These are phyloP conservation scores for Paecilomyces dactylethromorphus DNA, from an alignment of 2,329 filamentous ascomycete species.

Conservation along the genomic window DNA sequence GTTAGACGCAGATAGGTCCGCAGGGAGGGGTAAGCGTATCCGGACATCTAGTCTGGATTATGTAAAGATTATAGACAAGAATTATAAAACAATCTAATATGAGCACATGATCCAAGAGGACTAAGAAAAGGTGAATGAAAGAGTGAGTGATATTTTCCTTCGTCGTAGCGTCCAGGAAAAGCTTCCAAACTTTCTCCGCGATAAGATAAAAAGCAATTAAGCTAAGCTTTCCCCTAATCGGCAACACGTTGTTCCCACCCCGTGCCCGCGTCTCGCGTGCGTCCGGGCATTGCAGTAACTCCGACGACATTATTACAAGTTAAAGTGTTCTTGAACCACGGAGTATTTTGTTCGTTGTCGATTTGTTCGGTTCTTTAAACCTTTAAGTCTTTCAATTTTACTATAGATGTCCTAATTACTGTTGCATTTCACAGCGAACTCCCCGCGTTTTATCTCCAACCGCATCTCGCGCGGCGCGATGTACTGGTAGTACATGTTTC, in stretches of 20 bases:
- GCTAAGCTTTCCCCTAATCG: background rate
- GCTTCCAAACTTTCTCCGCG: background rate
- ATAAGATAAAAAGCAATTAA: background rate
- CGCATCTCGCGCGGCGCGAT: background rate
- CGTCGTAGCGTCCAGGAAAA: background rate
- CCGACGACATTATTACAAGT: background rate
- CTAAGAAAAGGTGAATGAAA: no score
- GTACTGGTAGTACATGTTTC: background rate
- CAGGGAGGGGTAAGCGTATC: conserved; percentile 4
- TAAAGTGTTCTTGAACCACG: background rate
- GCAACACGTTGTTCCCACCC: background rate
- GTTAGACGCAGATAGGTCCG: conserved; percentile 10
- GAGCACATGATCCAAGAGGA: no score
- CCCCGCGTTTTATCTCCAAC: background rate
- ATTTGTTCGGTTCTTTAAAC: background rate
- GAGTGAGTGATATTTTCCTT: no score
- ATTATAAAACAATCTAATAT: background rate
- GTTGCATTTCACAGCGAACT: background rate
- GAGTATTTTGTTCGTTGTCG: background rate
- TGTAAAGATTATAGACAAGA: background rate
- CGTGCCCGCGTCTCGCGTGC: background rate
- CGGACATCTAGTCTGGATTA: conserved; percentile 3
- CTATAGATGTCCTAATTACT: background rate
- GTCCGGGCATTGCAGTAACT: background rate
- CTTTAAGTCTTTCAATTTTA: background rate